These are phyloP conservation scores for Debaryomyces tyrocola DNA, from an alignment of 805 yeast species.

Conservation along the genomic window DNA sequence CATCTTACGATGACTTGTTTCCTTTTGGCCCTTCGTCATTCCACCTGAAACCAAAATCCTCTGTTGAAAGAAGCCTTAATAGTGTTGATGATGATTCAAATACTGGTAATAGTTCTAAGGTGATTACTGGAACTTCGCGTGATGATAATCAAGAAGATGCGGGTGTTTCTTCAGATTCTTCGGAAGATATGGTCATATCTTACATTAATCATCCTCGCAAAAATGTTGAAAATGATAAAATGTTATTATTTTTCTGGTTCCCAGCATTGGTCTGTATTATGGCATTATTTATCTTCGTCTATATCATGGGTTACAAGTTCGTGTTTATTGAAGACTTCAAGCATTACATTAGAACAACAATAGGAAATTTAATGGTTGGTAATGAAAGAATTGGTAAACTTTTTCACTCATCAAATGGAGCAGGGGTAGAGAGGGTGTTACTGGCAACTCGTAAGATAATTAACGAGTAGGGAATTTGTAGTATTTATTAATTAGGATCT, in stretches of 20 bases:
- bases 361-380: conserved; percentile 46
- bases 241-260: conserved; percentile 88
- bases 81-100: conserved; percentile 8
- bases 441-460: conserved; percentile 4
- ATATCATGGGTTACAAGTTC: conserved; percentile 40
- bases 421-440: conserved; percentile 2
- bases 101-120: neutral
- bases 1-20: conserved; percentile 74
- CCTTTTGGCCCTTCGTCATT: conserved; percentile 47
- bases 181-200: conserved; percentile 45
- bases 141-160: conserved; percentile 23
- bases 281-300: conserved; percentile 45
- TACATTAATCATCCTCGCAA: conserved; percentile 46
- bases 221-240: conserved; percentile 67
- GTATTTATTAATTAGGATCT: neutral
- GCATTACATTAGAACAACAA: conserved; percentile 30
- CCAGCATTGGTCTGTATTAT: conserved; percentile 67
- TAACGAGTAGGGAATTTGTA: neutral
- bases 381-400: conserved; percentile 41
- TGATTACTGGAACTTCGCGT: conserved; percentile 2
- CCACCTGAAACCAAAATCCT: conserved; percentile 33
- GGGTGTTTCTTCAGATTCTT: conserved; percentile 39
- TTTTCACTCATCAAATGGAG: conserved; percentile 18
- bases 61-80: conserved; percentile 33
- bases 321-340: conserved; percentile 36